Percentiles rank a stretch among this genome's conserved stretches.
Evolutionary conservation across 192 early-diverging fungal genomes (phyloP).

Genomic region (Kickxella alabastrina): DNA sequence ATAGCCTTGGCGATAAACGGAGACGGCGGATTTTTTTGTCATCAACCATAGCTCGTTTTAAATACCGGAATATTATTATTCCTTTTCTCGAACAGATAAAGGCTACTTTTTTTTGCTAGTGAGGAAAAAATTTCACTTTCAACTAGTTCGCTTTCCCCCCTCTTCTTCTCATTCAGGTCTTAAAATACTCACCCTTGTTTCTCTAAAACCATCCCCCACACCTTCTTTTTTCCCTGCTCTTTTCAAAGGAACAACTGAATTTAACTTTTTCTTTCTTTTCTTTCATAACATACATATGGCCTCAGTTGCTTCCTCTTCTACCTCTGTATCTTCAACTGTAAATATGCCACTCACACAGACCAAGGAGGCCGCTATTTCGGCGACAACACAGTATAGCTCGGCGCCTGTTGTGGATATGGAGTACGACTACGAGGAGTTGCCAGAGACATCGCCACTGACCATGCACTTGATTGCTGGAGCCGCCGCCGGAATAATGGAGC

Average conservation of each 20-base stretch:
- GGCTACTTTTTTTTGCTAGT: not conserved
- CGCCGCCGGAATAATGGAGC: slow-evolving; percentile 95
- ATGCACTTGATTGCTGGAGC: slow-evolving; percentile 90
- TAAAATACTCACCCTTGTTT: not conserved
- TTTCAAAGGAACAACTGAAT: not conserved
- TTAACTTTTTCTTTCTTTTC: not conserved
- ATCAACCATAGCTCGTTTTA: too few relatives aligned
- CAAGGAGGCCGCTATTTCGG: not conserved
- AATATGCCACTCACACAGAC: slow-evolving; percentile 8
- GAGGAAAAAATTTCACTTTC: too few relatives aligned
- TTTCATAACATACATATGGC: not conserved
- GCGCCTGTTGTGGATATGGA: slow-evolving; percentile 42
- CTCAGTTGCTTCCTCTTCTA: too few relatives aligned
- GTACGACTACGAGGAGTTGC: slow-evolving; percentile 88
- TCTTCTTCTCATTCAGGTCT: not conserved
- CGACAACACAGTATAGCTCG: not conserved
- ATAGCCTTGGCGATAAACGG: too few relatives aligned
- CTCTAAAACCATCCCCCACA: not conserved
- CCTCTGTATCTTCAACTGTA: not conserved
- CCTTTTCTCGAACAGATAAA: not conserved
- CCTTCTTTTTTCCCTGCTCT: not conserved
- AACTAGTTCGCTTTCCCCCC: not conserved
- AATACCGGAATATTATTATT: not conserved
- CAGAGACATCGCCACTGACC: slow-evolving; percentile 71
- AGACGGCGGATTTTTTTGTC: too few relatives aligned